These are phyloP conservation scores for Oryza nivara DNA, from an alignment of 176 grass and related monocot species.

Conservation along the genomic window DNA sequence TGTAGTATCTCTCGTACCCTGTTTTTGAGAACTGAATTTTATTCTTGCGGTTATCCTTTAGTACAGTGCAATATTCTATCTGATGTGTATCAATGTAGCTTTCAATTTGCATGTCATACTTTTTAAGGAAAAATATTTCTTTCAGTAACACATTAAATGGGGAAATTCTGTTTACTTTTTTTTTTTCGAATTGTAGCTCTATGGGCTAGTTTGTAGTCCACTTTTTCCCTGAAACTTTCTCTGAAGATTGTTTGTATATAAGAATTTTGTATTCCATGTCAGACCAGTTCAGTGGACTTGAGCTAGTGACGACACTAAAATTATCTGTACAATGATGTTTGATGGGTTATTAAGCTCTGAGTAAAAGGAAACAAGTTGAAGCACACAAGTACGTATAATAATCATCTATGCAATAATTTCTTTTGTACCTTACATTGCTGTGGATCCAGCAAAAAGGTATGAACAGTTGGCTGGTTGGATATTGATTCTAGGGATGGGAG, in stretches of 20 bases:
- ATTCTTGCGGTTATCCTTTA: neutral
- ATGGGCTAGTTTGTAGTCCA: neutral
- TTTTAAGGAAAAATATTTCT: neutral
- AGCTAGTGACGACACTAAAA: neutral
- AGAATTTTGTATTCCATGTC: neutral
- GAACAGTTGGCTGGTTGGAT: neutral
- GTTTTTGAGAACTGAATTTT: neutral
- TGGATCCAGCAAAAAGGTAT: neutral
- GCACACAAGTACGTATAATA: neutral
- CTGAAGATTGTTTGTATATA: neutral
- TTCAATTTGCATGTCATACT: neutral
- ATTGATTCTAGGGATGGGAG: no score
- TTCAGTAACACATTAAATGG: neutral
- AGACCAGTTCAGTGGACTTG: neutral
- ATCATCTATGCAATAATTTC: neutral
- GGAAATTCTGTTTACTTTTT: neutral
- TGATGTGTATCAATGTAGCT: neutral
- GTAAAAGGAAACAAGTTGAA: neutral
- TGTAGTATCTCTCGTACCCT: no score
- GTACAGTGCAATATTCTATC: neutral
- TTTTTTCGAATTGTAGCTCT: neutral
- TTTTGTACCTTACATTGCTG: no score
- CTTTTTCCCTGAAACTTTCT: neutral
- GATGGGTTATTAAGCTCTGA: neutral
- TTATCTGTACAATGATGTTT: neutral